Conservation (phyloP, 1,284 basidiomycete species). For the Fistulina hepatica region DNA sequence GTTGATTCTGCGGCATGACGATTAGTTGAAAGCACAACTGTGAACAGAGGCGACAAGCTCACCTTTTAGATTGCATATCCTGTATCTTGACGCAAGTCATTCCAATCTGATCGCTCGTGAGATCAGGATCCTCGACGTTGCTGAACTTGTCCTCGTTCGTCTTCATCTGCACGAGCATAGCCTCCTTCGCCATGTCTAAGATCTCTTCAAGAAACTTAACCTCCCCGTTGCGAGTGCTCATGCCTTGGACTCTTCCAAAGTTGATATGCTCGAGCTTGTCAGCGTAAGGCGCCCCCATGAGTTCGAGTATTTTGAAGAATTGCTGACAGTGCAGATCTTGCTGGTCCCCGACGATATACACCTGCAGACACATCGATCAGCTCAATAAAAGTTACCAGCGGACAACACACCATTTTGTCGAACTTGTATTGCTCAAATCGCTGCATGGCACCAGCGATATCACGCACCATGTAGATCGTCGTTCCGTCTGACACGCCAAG, state of each 20-base stretch:
- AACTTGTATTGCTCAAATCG: constrained; percentile 11
- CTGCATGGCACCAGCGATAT: constrained; percentile 13
- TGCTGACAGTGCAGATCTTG: constrained; percentile 13
- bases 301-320: constrained; percentile 11
- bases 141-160: constrained; percentile 8
- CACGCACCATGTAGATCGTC: constrained; percentile 12
- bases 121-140: constrained; percentile 7
- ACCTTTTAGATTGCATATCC: constrained; percentile 12
- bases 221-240: constrained; percentile 10
- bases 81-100: constrained; percentile 13
- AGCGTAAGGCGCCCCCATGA: constrained; percentile 7
- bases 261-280: constrained; percentile 7
- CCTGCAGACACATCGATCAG: not conserved
- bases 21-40: too few species aligned
- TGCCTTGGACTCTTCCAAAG: constrained; percentile 10
- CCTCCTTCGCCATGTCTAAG: constrained; percentile 7
- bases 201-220: constrained; percentile 11
- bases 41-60: not conserved
- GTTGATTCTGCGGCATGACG: constrained; percentile 6
- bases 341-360: constrained; percentile 7
- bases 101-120: constrained; percentile 9
- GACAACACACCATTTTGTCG: constrained; percentile 15
- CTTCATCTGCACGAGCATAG: constrained; percentile 9
- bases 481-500: constrained; percentile 10
- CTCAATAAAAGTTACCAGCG: constrained; percentile 10